These are phyloP conservation scores for Saprolegnia parasitica DNA, from an alignment of 352 stramenopile species.

Conservation along the genomic window DNA sequence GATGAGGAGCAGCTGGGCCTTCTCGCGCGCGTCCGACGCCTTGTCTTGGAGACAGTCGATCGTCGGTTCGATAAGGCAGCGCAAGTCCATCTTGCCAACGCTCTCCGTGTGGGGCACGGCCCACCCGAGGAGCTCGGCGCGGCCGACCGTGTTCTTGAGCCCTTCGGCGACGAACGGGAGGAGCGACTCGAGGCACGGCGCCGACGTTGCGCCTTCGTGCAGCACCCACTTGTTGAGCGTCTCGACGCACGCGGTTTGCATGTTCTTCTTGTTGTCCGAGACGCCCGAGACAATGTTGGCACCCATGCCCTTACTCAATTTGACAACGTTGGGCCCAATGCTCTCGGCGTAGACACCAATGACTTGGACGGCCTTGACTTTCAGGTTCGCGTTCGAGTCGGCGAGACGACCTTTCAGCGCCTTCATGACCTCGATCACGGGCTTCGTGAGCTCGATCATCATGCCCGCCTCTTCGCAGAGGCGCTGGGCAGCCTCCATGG, in stretches of 20 bases:
- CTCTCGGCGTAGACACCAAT: constrained; percentile 72
- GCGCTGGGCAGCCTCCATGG: constrained; percentile 71
- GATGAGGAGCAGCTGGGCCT: constrained; percentile 65
- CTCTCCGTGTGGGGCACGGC: constrained; percentile 57
- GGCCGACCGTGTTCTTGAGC: constrained; percentile 68
- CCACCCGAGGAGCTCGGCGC: constrained; percentile 73
- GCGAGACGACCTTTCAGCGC: constrained; percentile 68
- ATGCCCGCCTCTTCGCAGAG: constrained; percentile 73
- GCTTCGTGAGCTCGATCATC: constrained; percentile 79
- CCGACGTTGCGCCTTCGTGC: constrained; percentile 63
- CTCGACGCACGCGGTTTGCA: constrained; percentile 73
- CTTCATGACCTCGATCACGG: constrained; percentile 71
- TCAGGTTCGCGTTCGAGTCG: constrained; percentile 84
- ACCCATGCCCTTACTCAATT: constrained; percentile 79
- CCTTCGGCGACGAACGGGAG: constrained; percentile 62
- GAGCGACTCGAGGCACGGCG: constrained; percentile 64
- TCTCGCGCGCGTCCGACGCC: constrained; percentile 74
- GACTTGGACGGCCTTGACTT: constrained; percentile 79
- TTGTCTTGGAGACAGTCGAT: constrained; percentile 83
- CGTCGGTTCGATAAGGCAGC: constrained; percentile 54
- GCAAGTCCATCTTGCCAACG: constrained; percentile 65
- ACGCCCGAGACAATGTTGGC: constrained; percentile 63
- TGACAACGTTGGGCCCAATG: constrained; percentile 65
- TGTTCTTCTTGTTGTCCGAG: constrained; percentile 85
- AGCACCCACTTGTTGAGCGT: constrained; percentile 79